Evolutionary conservation across 495 filamentous ascomycete genomes (phyloP), one percentile per base, ranked within the genome.

Genomic region (Penicillium goetzii): DNA sequence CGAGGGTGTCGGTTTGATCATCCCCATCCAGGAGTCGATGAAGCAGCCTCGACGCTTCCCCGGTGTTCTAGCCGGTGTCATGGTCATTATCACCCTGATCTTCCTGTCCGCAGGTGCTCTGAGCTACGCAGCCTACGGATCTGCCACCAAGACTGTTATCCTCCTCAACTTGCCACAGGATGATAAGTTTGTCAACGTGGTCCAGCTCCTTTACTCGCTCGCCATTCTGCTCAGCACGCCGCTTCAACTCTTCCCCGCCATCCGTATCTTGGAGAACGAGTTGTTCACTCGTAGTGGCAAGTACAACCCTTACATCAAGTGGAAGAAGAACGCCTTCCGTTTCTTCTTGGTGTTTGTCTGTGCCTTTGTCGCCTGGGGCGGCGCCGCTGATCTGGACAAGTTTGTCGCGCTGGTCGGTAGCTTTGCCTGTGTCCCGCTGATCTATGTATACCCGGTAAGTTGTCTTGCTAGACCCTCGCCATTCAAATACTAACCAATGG

Each of bases 11-110:
- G 95, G 95, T 21, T 85, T 99, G n/a, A 97, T 99, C 76, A 97
- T 99, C 60, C 95, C 95, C 3, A 98, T 99, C 60, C 96, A 99
- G 76, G 92, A 95, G 71, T 95, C 93, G 3, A 99, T 99, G 95
- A 89, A 86, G 70, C 80, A 91, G 52, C 95, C 92, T 1, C 82
- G 87, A 56, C 92, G 96, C 69, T 97, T 99, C 72, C 92, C 93
- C 25, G 84, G 81, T 58, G 91, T 99, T 36, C 86, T 99, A 56
- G 91, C 85, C 34, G 84, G 83, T 58, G 91, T 97, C 59, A 98
- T 98, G 95, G 84, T 97, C 63, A 86, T 97, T 72, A 97, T 98
- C 71, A 92, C 91, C 15, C 80, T 91, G 66, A 84, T 99, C 65
- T 99, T 99, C 79, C 83, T 92, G 58, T 88, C 86, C 59, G 96